A percentile compares a stretch with the other conserved stretches of the same genome.
phyloP scores from a whole-genome alignment of 306 rosid species.

The Nissolia schottii region DNA sequence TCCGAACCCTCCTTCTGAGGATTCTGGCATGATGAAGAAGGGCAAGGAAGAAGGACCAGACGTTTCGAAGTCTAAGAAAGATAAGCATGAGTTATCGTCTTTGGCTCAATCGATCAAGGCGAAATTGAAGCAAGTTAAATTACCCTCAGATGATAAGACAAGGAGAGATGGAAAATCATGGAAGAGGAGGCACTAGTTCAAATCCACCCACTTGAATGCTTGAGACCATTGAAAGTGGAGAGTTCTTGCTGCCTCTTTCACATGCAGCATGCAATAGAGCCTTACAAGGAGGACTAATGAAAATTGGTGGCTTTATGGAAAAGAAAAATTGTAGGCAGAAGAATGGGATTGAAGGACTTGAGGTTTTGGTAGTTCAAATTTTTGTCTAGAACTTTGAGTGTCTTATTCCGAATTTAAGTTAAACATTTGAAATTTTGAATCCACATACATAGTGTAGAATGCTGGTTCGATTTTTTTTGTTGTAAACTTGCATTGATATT shows the following conservation, averaged over 20 bases:
- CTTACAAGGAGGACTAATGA: not conserved
- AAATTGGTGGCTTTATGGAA: not conserved
- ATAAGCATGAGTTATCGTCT: slow-evolving; percentile 49
- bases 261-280: not conserved
- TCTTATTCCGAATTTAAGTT: not conserved
- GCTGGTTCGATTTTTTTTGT: not conserved
- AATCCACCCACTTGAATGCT: slow-evolving; percentile 22
- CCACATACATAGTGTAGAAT: not conserved
- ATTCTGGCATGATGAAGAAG: slow-evolving; percentile 6
- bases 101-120: slow-evolving; percentile 64
- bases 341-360: not conserved
- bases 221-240: not conserved
- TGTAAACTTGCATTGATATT: not conserved
- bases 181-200: slow-evolving; percentile 24
- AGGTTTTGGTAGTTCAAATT: slow-evolving; percentile 4
- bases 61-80: slow-evolving; percentile 32
- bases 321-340: not conserved
- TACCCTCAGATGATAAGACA: slow-evolving; percentile 29
- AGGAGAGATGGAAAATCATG: slow-evolving; percentile 29
- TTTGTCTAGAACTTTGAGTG: not conserved
- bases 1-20: slow-evolving; percentile 26
- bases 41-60: slow-evolving; percentile 33
- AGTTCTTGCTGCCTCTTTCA: not conserved
- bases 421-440: not conserved
- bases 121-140: slow-evolving; percentile 55